These are phyloP conservation scores for Datisca glomerata DNA, from an alignment of 306 rosid genomes.

Conservation along the genomic window DNA sequence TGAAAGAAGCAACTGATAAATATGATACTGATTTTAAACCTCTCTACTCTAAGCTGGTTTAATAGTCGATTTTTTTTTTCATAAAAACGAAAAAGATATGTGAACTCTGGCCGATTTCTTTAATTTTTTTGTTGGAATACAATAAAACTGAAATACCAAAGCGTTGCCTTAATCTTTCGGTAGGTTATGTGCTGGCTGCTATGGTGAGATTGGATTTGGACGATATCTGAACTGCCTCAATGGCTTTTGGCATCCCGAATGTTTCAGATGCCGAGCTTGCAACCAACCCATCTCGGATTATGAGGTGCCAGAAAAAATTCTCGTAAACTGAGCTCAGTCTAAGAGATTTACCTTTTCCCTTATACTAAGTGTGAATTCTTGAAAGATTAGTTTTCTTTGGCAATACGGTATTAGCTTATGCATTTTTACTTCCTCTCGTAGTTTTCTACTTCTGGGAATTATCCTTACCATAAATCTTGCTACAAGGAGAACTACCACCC, in stretches of 20 bases:
- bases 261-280: slow-evolving; percentile 92
- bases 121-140: too few relatives aligned
- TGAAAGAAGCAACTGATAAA: too few relatives aligned
- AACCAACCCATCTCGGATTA: slow-evolving; percentile 77
- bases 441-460: slow-evolving; percentile 89
- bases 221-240: slow-evolving; percentile 82
- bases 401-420: too few relatives aligned
- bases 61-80: too few relatives aligned
- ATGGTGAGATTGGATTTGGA: slow-evolving; percentile 69
- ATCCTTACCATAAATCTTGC: slow-evolving; percentile 86
- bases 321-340: not conserved
- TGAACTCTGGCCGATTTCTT: too few relatives aligned
- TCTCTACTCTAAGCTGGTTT: too few relatives aligned
- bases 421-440: slow-evolving; percentile 19
- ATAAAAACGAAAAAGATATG: too few relatives aligned
- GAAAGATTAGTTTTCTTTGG: not conserved
- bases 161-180: too few relatives aligned
- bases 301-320: slow-evolving; percentile 37
- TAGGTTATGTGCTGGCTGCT: slow-evolving; percentile 82
- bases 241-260: slow-evolving; percentile 97
- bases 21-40: too few relatives aligned
- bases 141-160: too few relatives aligned
- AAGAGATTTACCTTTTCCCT: not conserved
- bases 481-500: slow-evolving; percentile 95
- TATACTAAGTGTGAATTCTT: too few relatives aligned